Conservation (phyloP, 352 stramenopile genomes). For the Globisporangium alternatum region DNA sequence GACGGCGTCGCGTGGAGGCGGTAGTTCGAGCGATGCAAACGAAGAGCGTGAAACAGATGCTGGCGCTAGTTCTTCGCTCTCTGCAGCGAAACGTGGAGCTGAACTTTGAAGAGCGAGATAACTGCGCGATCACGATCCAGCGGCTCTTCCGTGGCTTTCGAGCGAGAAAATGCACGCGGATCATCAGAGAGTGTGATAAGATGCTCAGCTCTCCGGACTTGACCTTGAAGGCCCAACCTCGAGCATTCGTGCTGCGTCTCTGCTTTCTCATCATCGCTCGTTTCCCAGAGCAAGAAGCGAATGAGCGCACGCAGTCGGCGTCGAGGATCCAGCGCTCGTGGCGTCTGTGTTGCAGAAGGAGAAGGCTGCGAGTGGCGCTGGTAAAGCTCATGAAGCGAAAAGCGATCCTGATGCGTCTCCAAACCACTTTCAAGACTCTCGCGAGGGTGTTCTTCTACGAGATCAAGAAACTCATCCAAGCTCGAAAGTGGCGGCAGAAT, state of each 20-base stretch:
- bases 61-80: slow-evolving; percentile 30
- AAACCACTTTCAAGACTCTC: slow-evolving; percentile 39
- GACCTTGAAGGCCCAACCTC: slow-evolving; percentile 34
- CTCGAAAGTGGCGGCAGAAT: slow-evolving; percentile 32
- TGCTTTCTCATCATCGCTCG: slow-evolving; percentile 50
- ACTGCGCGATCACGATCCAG: slow-evolving; percentile 33
- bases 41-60: slow-evolving; percentile 32
- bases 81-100: slow-evolving; percentile 34
- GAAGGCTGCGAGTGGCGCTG: slow-evolving; percentile 25
- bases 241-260: slow-evolving; percentile 41
- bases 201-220: slow-evolving; percentile 33
- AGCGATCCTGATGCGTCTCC: slow-evolving; percentile 36
- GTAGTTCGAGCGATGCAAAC: slow-evolving; percentile 28
- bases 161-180: slow-evolving; percentile 32
- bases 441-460: slow-evolving; percentile 48
- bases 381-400: slow-evolving; percentile 34
- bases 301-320: slow-evolving; percentile 18
- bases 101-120: slow-evolving; percentile 23
- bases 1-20: slow-evolving; percentile 32
- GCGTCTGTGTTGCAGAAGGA: slow-evolving; percentile 20
- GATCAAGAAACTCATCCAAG: slow-evolving; percentile 29
- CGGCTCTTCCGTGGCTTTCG: slow-evolving; percentile 43
- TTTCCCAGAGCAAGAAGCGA: slow-evolving; percentile 30
- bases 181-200: slow-evolving; percentile 33
- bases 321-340: slow-evolving; percentile 44